Conservation (phyloP, 1,284 basidiomycete genomes). For the Hymenochaete sp. region DNA sequence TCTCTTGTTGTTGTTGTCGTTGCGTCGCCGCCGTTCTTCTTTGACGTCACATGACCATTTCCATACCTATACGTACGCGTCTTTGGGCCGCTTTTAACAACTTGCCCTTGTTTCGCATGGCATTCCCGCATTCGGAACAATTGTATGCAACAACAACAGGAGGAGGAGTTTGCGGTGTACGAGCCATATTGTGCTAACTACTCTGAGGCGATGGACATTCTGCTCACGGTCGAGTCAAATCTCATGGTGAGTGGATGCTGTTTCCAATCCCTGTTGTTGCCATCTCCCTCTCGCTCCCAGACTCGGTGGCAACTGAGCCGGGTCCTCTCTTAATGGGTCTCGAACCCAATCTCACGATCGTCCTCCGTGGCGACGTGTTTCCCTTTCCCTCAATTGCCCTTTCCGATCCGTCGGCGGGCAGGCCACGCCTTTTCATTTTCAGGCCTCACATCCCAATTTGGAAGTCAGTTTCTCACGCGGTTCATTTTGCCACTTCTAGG, state of each 20-base stretch:
- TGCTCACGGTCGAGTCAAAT: constrained; percentile 79
- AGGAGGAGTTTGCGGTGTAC: constrained; percentile 90
- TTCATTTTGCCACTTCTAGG: constrained; percentile 20
- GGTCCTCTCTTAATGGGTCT: constrained; percentile 6
- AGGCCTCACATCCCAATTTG: not conserved
- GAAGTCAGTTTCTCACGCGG: constrained; percentile 7
- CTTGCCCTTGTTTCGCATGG: constrained; percentile 30
- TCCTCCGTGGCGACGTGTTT: constrained; percentile 14
- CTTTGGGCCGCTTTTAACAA: constrained; percentile 22
- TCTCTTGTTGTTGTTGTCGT: constrained; percentile 3
- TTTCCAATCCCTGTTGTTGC: constrained; percentile 19
- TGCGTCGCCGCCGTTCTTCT: too few relatives aligned
- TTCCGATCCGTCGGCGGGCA: not conserved
- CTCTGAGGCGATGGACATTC: constrained; percentile 77
- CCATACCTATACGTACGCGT: constrained; percentile 1
- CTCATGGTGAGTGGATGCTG: constrained; percentile 55
- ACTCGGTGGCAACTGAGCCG: constrained; percentile 20
- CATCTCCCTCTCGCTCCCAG: constrained; percentile 19
- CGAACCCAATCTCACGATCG: constrained; percentile 2
- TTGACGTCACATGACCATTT: too few relatives aligned
- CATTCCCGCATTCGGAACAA: constrained; percentile 32
- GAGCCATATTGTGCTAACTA: constrained; percentile 98
- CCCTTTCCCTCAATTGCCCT: not conserved
- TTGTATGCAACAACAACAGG: too few relatives aligned
- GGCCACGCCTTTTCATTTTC: constrained; percentile 6